Evolutionary conservation across 2,329 filamentous ascomycete genomes (phyloP), one percentile per base, ranked within the genome.

Genomic region (Cladosporium sp.): DNA sequence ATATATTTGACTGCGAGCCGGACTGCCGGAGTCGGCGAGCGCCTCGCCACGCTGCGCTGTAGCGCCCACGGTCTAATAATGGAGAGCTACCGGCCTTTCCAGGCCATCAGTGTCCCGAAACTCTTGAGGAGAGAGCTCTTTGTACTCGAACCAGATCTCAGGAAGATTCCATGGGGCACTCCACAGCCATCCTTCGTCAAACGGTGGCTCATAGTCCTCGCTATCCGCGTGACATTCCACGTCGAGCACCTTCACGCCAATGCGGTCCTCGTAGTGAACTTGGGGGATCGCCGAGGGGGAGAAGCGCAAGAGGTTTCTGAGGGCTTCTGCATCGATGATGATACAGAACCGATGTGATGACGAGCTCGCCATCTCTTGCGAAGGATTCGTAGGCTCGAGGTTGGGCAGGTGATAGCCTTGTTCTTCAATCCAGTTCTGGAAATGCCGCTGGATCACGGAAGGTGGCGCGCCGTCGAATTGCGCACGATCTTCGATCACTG

Each of bases 211-310:
- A 14, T 61, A 61, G 7, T 61, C 58, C 6, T 18, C 24, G 30
- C 38, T 49, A 21, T 49, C 58, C 8, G 30, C 44, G 21, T 61
- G 21, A 11, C 38, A 47, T 21, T 61, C 34, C n/a, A 61, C 58
- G 3, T 61, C 58, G 18, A 61, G 32, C 24, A 61, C 38, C 15
- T 61, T 49, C 12, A 61, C 58, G 18, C 34, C 58, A 28, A 24
- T 24, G 24, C 24, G 24, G 24, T 41, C 36, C 18, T 41, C 15
- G 5, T 15, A 18, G 5, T 3, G 36, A 18, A 15, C 5, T 6
- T 14, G 14, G 24, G 24, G 24, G 24, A 24, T 24, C 24, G 24
- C 24, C 24, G 24, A 24, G 24, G 24, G 24, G 24, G 24, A 24
- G 24, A 24, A 24, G 24, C 24, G 24, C 2, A 24, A 24, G 24